A percentile compares a stretch with the other conserved stretches of the same genome.
These are phyloP conservation scores for Saprolegnia diclina DNA, from an alignment of 352 stramenopile species.

Conservation along the genomic window DNA sequence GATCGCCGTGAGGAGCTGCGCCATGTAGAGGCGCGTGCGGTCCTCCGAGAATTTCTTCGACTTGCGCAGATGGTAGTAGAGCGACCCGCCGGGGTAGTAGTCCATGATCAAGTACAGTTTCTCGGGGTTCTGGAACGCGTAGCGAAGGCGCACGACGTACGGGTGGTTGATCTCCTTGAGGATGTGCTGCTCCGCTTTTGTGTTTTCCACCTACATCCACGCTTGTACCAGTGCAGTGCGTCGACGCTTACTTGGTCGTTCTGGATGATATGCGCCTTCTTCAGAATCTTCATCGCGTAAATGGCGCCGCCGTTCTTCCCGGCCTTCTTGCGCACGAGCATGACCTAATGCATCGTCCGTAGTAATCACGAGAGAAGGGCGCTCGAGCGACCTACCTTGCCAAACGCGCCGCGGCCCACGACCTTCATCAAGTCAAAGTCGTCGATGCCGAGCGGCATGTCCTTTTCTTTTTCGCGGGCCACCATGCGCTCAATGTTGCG, in stretches of 20 bases:
- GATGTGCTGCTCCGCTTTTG: constrained; percentile 86
- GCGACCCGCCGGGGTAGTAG: constrained; percentile 88
- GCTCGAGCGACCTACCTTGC: too few species aligned
- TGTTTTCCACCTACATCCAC: constrained; percentile 78
- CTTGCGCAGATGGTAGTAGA: constrained; percentile 87
- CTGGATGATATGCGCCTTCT: constrained; percentile 89
- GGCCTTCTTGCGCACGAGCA: constrained; percentile 91
- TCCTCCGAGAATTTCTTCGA: constrained; percentile 82
- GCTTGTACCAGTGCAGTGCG: too few species aligned
- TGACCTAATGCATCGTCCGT: constrained; percentile 51
- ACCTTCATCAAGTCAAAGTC: constrained; percentile 96
- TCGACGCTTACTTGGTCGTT: constrained; percentile 88
- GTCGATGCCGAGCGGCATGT: constrained; percentile 73
- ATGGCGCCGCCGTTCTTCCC: constrained; percentile 80
- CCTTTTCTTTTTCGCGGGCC: constrained; percentile 59
- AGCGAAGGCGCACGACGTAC: constrained; percentile 79
- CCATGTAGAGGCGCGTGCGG: constrained; percentile 81
- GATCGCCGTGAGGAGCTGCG: constrained; percentile 75
- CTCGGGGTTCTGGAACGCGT: constrained; percentile 83
- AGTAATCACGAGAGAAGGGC: too few species aligned
- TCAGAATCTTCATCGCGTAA: constrained; percentile 94
- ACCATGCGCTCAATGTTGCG: constrained; percentile 71
- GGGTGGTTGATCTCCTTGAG: constrained; percentile 87
- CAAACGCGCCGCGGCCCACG: constrained; percentile 92
- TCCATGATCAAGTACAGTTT: constrained; percentile 97